Percentiles rank a stretch among this genome's conserved stretches.
Conservation (phyloP, 2,329 filamentous ascomycete species). For the Decorospora gaudefroyi region DNA sequence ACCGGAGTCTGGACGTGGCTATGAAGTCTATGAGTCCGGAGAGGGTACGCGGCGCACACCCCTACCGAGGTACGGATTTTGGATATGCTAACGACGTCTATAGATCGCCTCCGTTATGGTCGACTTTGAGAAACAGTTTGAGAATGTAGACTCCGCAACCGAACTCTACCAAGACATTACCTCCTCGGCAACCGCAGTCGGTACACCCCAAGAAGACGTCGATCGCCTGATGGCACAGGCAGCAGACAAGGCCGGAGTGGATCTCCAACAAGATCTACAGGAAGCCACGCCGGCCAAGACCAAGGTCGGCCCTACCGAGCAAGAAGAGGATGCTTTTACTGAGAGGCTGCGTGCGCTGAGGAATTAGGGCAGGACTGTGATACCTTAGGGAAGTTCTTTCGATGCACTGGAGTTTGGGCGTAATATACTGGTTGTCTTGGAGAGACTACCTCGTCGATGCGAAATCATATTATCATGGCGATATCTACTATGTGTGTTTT, state of each 20-base stretch:
- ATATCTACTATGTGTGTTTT: too few species aligned
- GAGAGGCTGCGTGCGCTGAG: constrained; percentile 62
- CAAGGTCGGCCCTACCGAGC: constrained; percentile 70
- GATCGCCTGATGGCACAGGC: constrained; percentile 83
- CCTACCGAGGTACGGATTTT: neutral
- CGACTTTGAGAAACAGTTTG: constrained; percentile 63
- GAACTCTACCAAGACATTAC: constrained; percentile 87
- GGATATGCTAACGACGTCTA: constrained; percentile 9
- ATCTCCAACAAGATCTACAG: constrained; percentile 75
- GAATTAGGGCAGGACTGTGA: constrained; percentile 31
- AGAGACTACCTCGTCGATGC: too few species aligned
- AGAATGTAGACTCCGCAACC: constrained; percentile 57
- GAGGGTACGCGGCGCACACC: constrained; percentile 51
- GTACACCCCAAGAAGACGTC: constrained; percentile 79
- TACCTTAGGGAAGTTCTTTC: neutral
- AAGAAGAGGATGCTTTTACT: constrained; percentile 75
- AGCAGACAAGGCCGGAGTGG: constrained; percentile 84
- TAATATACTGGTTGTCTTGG: constrained; percentile 1
- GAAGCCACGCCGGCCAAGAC: constrained; percentile 60
- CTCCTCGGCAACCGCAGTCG: constrained; percentile 73
- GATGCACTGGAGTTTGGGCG: constrained; percentile 13
- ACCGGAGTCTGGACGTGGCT: constrained; percentile 64
- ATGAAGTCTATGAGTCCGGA: constrained; percentile 68
- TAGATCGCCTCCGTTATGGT: constrained; percentile 70
- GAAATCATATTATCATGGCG: too few species aligned